Evolutionary conservation across 2,329 filamentous ascomycete genomes (phyloP), one percentile per base, ranked within the genome.

Genomic region (Pleoardoris graminearum): DNA sequence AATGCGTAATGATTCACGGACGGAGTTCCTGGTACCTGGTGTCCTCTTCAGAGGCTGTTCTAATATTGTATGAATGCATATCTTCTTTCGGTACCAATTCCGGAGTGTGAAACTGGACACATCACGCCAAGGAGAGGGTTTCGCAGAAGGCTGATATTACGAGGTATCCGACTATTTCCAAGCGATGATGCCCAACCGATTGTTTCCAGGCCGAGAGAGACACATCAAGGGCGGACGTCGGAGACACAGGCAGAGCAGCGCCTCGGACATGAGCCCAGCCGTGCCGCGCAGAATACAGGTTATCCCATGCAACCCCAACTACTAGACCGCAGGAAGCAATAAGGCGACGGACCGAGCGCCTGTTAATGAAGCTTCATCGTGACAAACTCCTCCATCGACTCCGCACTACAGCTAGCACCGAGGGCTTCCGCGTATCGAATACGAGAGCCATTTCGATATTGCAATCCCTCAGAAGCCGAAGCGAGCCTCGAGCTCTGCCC

Each of bases 401-500:
- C 25, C 5, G 5, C 6, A 27, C 25, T 10, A 27, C 25, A 33
- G n/a, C 30, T 33, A 12, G 12, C 12, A 33, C 25, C 25, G 14
- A 33, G 30, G 8, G n/a, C 5, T 8, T n/a, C 17, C 8, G 14
- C 7, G 33, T 17, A n/a, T 17, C n/a, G 33, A 17, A n/a, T 16
- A 7, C 3, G 33, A 36, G 33, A 7, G 8, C n/a, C 14, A 7
- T 7, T 12, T 4, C 5, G 8, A 16, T n/a, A 4, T 36, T 4
- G 4, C 5, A 16, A 3, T 6, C 5, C 2, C 14, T 37, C n/a
- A 47, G 23, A 16, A 47, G 19, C 44, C 44, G 23, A 38, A 47
- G 16, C 62, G 62, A 45, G 52, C 53, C n/a, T 50, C 37, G 4
- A 53, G 59, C 38, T 66, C 60, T 8, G 23, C 46, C 39, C 44